Evolutionary conservation across 108 stramenopile species (phyloP).

Genomic region (Mayamaea pseudoterrestris): DNA sequence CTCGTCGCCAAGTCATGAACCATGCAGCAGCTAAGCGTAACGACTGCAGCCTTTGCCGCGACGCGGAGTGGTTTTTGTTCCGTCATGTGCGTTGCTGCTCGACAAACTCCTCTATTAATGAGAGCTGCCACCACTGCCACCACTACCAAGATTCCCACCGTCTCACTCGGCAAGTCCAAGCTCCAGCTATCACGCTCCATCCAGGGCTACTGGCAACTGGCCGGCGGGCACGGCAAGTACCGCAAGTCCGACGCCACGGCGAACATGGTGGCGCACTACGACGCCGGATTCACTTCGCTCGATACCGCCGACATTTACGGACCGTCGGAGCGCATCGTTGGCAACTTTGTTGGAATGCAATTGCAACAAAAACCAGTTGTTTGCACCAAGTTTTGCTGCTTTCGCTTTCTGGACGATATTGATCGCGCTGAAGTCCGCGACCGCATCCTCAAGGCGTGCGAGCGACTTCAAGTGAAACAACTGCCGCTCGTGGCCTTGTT

Average conservation of each 20-base stretch:
- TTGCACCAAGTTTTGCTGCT: conserved; percentile 46
- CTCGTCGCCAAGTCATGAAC: too few species aligned
- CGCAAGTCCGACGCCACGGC: conserved; percentile 20
- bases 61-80: too few species aligned
- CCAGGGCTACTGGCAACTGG: conserved; percentile 51
- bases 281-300: conserved; percentile 35
- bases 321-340: conserved; percentile 29
- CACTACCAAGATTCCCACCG: conserved; percentile 10
- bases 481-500: conserved; percentile 35
- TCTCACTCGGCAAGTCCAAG: conserved; percentile 19
- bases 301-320: conserved; percentile 59
- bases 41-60: too few species aligned
- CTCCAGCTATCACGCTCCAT: conserved; percentile 27
- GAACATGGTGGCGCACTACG: conserved; percentile 28
- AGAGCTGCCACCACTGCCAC: neutral
- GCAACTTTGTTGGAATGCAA: conserved; percentile 27
- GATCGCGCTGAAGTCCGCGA: conserved; percentile 24
- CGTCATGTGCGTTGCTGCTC: too few species aligned
- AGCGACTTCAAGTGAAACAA: conserved; percentile 24
- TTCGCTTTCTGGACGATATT: conserved; percentile 34
- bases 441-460: conserved; percentile 25
- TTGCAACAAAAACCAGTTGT: conserved; percentile 14
- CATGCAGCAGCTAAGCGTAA: too few species aligned
- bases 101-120: too few species aligned
- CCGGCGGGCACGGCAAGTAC: conserved; percentile 44